Base-by-base conservation (phyloP, 2,329 filamentous ascomycete genomes). In the Fusarium heterosporum region DNA sequence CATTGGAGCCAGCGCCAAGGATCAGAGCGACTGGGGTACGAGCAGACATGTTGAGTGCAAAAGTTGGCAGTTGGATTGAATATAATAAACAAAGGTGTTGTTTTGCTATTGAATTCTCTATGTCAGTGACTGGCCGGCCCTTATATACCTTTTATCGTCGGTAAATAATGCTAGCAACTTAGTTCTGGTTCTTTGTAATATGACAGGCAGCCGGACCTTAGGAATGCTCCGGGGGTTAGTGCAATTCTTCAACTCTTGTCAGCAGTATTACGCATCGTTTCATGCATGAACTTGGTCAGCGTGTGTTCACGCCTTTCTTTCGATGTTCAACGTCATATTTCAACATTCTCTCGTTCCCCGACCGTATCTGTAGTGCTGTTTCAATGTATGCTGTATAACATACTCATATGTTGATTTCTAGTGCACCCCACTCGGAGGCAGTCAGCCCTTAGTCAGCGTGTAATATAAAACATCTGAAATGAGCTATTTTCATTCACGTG, bases 121-220 rank as follows among this genome's bases (percentile, higher is more conserved):
- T 4, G 10, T 3, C 16, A 5, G 10, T n/a, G 34, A 4, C 32
- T 10, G 16, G 8, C 1, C n/a, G 5, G 16, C 3, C 7, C n/a
- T 36, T 36, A 36, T 36, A 36, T 36, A 36, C 34, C 9, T 8
- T 36, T n/a, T 10, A n/a, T 10, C n/a, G n/a, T 10, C 34, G 10
- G 10, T n/a, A 9, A 16, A 34, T n/a, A 16, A 6, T 36, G 16
- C 8, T n/a, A 7, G 8, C 8, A 10, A 8, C 34, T 36, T 34
- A 12, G 14, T 14, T 17, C 34, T 3, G 4, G 8, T 17, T 36
- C 34, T 36, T 36, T n/a, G 34, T 36, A n/a, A 36, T 36, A 10
- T 10, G 2, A n/a, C 16, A 17, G 8, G 4, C 16, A 36, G 12
- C 30, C 34, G 34, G 34, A 36, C 34, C 34, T 36, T 36, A 17